These are phyloP conservation scores for Sugiyamaella pinicola DNA, from an alignment of 1,139 yeast genomes.

Conservation along the genomic window DNA sequence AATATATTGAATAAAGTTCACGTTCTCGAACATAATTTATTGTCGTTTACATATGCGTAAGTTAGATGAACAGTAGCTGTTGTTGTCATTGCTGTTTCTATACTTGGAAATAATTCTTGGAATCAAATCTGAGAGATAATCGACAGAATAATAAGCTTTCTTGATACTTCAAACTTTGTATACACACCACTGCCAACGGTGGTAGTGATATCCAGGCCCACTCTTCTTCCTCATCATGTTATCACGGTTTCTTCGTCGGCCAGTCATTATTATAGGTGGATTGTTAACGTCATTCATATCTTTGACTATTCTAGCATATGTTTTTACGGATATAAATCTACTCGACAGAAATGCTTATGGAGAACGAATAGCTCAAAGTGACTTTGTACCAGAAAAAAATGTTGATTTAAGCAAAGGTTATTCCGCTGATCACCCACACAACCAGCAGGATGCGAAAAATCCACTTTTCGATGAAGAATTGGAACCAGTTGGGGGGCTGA, in stretches of 20 bases:
- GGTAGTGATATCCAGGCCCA: background rate
- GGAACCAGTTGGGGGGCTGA: slow-evolving; percentile 19
- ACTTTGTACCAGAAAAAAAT: slow-evolving; percentile 9
- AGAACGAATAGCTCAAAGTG: slow-evolving; percentile 5
- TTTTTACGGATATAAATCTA: background rate
- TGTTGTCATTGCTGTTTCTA: no score
- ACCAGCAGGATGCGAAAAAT: slow-evolving; percentile 6
- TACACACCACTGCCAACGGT: background rate
- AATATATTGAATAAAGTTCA: no score
- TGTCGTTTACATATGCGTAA: no score
- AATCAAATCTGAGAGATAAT: no score
- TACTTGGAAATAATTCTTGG: no score
- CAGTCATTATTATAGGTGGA: background rate
- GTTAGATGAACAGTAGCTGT: no score
- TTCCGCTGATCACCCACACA: slow-evolving; percentile 4
- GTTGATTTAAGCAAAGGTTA: slow-evolving; percentile 18
- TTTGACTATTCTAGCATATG: background rate
- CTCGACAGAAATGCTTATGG: slow-evolving; percentile 4
- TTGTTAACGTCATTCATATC: background rate
- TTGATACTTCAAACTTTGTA: no score
- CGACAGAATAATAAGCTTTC: background rate
- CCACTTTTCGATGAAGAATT: slow-evolving; percentile 18
- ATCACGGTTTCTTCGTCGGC: slow-evolving; percentile 4
- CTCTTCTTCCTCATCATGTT: slow-evolving; percentile 7
- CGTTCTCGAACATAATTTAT: no score